These are phyloP conservation scores for Debaryomyces subglobosus DNA, from an alignment of 1,139 yeast genomes.

Conservation along the genomic window DNA sequence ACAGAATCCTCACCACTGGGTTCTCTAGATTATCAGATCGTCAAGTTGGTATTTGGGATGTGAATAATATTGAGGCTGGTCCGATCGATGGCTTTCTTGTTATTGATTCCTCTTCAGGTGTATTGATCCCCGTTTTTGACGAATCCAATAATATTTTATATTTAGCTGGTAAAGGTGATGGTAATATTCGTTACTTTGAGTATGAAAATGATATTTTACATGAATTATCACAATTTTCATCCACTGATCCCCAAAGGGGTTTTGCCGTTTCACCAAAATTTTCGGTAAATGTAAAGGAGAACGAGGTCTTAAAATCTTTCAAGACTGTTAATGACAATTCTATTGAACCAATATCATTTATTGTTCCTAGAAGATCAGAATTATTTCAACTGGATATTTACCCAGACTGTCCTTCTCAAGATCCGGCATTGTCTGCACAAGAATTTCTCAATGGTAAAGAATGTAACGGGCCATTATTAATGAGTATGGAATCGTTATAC, in stretches of 20 bases:
- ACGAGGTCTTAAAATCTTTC: slow-evolving; percentile 79
- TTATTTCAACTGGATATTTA: slow-evolving; percentile 90
- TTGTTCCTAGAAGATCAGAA: slow-evolving; percentile 92
- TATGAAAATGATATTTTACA: slow-evolving; percentile 78
- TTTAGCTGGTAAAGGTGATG: slow-evolving; percentile 97
- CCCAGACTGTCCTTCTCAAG: slow-evolving; percentile 84
- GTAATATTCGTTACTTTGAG: slow-evolving; percentile 92
- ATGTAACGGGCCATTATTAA: slow-evolving; percentile 78
- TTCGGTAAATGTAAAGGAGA: slow-evolving; percentile 74
- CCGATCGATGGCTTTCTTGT: slow-evolving; percentile 87
- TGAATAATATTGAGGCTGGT: slow-evolving; percentile 70
- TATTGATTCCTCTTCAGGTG: slow-evolving; percentile 90
- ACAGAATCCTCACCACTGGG: slow-evolving; percentile 92
- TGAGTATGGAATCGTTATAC: slow-evolving; percentile 74
- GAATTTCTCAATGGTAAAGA: slow-evolving; percentile 83
- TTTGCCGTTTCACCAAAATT: slow-evolving; percentile 88
- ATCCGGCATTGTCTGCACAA: slow-evolving; percentile 75
- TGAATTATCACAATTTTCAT: slow-evolving; percentile 83
- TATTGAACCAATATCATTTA: slow-evolving; percentile 88
- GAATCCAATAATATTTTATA: slow-evolving; percentile 77
- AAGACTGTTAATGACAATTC: slow-evolving; percentile 82
- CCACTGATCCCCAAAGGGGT: slow-evolving; percentile 95
- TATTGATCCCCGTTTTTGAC: slow-evolving; percentile 88
- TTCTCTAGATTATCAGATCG: slow-evolving; percentile 92
- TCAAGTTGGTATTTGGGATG: slow-evolving; percentile 93